Evolutionary conservation across 176 grass and related monocot species (phyloP).

Genomic region (Themeda triandra): DNA sequence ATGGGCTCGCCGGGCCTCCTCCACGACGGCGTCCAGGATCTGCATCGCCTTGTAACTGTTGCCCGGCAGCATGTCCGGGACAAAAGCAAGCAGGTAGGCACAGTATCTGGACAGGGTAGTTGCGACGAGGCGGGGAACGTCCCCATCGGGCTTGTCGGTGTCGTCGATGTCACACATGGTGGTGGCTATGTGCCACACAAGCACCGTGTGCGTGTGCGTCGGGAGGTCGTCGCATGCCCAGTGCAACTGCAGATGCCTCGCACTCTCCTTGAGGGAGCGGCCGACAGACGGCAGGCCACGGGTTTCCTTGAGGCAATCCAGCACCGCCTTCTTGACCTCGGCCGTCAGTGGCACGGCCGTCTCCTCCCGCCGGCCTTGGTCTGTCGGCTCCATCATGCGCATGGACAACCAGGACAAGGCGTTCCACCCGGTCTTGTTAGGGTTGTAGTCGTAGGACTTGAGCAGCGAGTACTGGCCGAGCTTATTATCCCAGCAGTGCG

Average conservation of each 20-base stretch:
- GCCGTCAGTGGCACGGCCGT: background rate
- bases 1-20: background rate
- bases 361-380: background rate
- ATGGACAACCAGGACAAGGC: background rate
- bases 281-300: background rate
- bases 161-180: background rate
- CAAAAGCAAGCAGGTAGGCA: constrained; percentile 9
- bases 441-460: background rate
- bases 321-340: background rate
- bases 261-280: background rate
- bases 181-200: background rate
- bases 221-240: background rate
- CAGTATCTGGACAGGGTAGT: constrained; percentile 5
- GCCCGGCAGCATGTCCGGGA: background rate
- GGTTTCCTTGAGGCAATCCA: background rate
- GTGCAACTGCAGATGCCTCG: background rate
- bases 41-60: background rate
- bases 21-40: background rate
- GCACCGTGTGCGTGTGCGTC: background rate
- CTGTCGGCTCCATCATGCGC: background rate
- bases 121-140: background rate
- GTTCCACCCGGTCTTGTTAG: background rate
- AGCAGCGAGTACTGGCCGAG: constrained; percentile 14
- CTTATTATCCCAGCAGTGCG: background rate
- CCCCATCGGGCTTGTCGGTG: background rate